Percentiles rank a stretch among this genome's conserved stretches.
phyloP scores from a whole-genome alignment of 768 basidiomycete species.

The Kwoniella newhampshirensis region DNA sequence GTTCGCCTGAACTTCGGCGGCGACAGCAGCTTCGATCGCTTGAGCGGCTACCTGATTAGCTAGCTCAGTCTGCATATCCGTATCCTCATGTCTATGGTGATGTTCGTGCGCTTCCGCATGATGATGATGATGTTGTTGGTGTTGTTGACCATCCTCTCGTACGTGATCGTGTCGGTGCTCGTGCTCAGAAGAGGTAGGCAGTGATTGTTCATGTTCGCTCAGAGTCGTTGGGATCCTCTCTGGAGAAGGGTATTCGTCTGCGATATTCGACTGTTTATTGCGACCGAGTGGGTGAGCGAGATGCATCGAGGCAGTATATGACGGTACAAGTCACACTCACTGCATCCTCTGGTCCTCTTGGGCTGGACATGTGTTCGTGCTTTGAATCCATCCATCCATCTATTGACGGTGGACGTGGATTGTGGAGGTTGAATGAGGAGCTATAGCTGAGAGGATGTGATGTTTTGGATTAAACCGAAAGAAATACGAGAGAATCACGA shows the following conservation, averaged over 20 bases:
- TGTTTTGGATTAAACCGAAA: slow-evolving; percentile 13
- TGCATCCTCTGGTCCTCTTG: slow-evolving; percentile 34
- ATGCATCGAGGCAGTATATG: too few relatives aligned
- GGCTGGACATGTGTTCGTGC: slow-evolving; percentile 10
- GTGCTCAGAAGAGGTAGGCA: neutral
- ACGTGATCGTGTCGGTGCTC: neutral
- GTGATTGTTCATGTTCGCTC: slow-evolving; percentile 3
- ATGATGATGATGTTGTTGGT: neutral
- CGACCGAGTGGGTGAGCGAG: too few relatives aligned
- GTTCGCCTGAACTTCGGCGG: slow-evolving; percentile 13
- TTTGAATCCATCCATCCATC: slow-evolving; percentile 19
- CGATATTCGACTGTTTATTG: slow-evolving; percentile 35
- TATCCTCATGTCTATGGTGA: slow-evolving; percentile 13
- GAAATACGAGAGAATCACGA: neutral
- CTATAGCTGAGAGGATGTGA: slow-evolving; percentile 10
- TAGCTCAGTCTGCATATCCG: slow-evolving; percentile 31
- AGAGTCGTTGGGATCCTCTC: slow-evolving; percentile 12
- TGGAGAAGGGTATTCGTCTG: slow-evolving; percentile 43
- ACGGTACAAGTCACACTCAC: too few relatives aligned
- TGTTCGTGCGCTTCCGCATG: slow-evolving; percentile 5
- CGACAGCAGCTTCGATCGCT: slow-evolving; percentile 32
- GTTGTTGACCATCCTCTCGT: neutral
- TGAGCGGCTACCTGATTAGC: slow-evolving; percentile 36
- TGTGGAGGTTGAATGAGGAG: slow-evolving; percentile 16
- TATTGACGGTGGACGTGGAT: slow-evolving; percentile 19